Evolutionary conservation across 75 land plant species (phyloP).

Genomic region (Sequoia sempervirens): DNA sequence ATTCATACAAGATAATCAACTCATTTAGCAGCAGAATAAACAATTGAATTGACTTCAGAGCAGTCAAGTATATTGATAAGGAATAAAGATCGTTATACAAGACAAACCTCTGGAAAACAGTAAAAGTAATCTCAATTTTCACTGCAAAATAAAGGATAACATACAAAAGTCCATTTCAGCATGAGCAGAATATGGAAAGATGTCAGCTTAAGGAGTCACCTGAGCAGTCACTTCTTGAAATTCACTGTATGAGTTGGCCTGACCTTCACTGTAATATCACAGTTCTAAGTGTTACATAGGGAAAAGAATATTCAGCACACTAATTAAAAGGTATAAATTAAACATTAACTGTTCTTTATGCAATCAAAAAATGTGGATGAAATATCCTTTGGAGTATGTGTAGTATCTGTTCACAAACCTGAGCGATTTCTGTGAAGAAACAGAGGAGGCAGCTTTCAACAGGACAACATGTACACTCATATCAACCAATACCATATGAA

Average conservation of each 20-base stretch:
- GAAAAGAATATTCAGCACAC: not conserved
- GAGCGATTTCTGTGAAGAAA: constrained; percentile 18
- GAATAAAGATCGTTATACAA: not conserved
- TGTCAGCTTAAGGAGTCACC: not conserved
- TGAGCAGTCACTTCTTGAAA: not conserved
- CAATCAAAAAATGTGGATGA: not conserved
- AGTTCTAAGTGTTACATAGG: not conserved
- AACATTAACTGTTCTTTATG: not conserved
- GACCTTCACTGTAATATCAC: constrained; percentile 6
- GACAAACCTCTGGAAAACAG: not conserved
- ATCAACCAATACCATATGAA: constrained; percentile 76
- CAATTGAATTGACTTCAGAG: not conserved
- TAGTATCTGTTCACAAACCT: constrained; percentile 46
- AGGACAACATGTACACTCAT: constrained; percentile 46
- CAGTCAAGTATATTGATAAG: not conserved
- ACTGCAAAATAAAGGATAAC: not conserved
- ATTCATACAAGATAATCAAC: too few relatives aligned
- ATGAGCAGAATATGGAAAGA: not conserved
- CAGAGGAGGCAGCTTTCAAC: constrained; percentile 39
- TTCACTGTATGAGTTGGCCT: not conserved
- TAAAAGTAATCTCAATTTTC: not conserved
- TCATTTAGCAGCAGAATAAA: too few relatives aligned
- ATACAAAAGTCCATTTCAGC: not conserved
- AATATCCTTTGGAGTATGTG: not conserved
- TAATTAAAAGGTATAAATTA: not conserved